Conservation (phyloP, 192 early-diverging fungal species). For the Coemansia sp. region DNA sequence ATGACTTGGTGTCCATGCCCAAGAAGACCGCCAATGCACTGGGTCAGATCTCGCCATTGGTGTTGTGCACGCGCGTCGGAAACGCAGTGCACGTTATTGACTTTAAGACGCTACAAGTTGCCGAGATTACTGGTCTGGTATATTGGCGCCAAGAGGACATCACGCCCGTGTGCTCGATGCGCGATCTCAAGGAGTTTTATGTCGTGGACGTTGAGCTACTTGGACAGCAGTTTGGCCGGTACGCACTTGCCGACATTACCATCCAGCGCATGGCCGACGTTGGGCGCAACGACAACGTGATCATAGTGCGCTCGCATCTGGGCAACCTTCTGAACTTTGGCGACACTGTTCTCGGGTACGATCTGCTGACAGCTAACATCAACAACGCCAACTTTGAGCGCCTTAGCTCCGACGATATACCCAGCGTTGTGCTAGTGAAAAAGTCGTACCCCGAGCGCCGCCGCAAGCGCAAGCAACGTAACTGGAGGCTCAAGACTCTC, state of each 20-base stretch:
- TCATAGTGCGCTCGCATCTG: slow-evolving; percentile 85
- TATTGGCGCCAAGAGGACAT: slow-evolving; percentile 87
- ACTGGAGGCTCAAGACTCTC: slow-evolving; percentile 90
- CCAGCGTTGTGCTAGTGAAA: slow-evolving; percentile 89
- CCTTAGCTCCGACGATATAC: slow-evolving; percentile 63
- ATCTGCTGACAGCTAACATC: slow-evolving; percentile 83
- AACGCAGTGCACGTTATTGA: slow-evolving; percentile 87
- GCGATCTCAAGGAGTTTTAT: slow-evolving; percentile 90
- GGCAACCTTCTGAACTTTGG: slow-evolving; percentile 88
- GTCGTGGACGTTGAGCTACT: slow-evolving; percentile 90
- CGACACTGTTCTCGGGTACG: slow-evolving; percentile 91
- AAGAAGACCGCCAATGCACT: slow-evolving; percentile 80
- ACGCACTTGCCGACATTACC: slow-evolving; percentile 85
- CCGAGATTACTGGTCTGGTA: slow-evolving; percentile 69
- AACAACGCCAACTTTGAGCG: slow-evolving; percentile 84
- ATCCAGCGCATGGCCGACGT: slow-evolving; percentile 75
- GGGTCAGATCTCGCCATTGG: slow-evolving; percentile 82
- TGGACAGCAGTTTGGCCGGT: slow-evolving; percentile 70
- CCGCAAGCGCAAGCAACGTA: slow-evolving; percentile 77
- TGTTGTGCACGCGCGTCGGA: slow-evolving; percentile 80
- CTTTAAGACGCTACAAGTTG: slow-evolving; percentile 73
- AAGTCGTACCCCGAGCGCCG: slow-evolving; percentile 89
- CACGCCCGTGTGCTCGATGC: slow-evolving; percentile 67
- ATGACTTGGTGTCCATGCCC: slow-evolving; percentile 88
- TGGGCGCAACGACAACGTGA: slow-evolving; percentile 82